Conservation (phyloP, 1,139 yeast species). For the Saccharomyces hybrid region DNA sequence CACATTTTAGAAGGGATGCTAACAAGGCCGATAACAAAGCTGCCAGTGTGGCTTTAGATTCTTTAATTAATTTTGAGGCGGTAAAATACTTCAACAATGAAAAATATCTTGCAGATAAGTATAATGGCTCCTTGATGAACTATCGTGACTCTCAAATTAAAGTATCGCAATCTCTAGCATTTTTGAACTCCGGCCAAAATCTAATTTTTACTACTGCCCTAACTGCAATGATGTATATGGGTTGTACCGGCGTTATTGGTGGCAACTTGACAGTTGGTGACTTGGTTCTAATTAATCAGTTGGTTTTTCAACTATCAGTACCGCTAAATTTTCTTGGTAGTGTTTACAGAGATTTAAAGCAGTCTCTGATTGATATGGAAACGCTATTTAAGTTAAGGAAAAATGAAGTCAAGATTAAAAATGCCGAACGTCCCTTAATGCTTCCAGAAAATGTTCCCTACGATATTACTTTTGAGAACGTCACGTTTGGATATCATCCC, state of each 20-base stretch:
- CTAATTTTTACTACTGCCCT: constrained; percentile 84
- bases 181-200: constrained; percentile 86
- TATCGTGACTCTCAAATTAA: constrained; percentile 81
- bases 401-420: constrained; percentile 59
- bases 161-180: constrained; percentile 89
- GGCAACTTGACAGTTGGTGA: constrained; percentile 91
- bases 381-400: constrained; percentile 76
- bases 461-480: constrained; percentile 83
- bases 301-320: constrained; percentile 90
- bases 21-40: constrained; percentile 93
- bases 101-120: constrained; percentile 66
- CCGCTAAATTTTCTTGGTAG: constrained; percentile 93
- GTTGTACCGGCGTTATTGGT: constrained; percentile 83
- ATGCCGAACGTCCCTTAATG: constrained; percentile 50
- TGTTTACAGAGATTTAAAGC: constrained; percentile 90
- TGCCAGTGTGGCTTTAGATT: constrained; percentile 89
- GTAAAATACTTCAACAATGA: constrained; percentile 94
- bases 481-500: constrained; percentile 84
- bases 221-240: constrained; percentile 98
- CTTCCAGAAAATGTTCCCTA: constrained; percentile 41
- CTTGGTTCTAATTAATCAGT: constrained; percentile 88
- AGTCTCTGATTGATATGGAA: constrained; percentile 89
- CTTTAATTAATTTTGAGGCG: constrained; percentile 87
- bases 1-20: constrained; percentile 83
- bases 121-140: constrained; percentile 63